phyloP scores from a whole-genome alignment of 768 basidiomycete species.

The Panaeolus cyanescens region DNA sequence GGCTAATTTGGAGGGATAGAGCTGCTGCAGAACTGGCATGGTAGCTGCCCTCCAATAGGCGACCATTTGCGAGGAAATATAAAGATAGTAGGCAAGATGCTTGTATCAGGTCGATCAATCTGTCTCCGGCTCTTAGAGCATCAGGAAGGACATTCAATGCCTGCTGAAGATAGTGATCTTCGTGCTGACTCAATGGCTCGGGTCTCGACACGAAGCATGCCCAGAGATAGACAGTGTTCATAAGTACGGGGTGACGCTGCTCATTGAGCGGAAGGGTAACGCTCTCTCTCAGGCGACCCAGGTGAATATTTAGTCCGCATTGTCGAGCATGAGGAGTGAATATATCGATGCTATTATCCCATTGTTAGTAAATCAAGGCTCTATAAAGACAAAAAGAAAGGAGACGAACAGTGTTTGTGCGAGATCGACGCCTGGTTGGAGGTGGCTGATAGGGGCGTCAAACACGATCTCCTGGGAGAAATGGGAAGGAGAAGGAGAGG shows the following conservation, averaged over 20 bases:
- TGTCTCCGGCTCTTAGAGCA: slow-evolving; percentile 56
- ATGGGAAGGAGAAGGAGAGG: slow-evolving; percentile 55
- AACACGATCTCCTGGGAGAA: slow-evolving; percentile 49
- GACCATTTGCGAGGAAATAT: slow-evolving; percentile 78
- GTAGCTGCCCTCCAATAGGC: slow-evolving; percentile 77
- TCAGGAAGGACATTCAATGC: slow-evolving; percentile 65
- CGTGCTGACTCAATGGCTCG: slow-evolving; percentile 68
- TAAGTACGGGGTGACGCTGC: slow-evolving; percentile 73
- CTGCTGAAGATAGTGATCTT: slow-evolving; percentile 68
- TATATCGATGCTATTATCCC: slow-evolving; percentile 60
- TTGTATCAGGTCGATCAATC: slow-evolving; percentile 71
- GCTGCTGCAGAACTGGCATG: slow-evolving; percentile 76
- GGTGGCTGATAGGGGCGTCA: slow-evolving; percentile 50
- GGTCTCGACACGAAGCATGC: slow-evolving; percentile 80
- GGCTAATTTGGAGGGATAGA: slow-evolving; percentile 71
- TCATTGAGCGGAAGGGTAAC: slow-evolving; percentile 53
- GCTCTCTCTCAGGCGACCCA: slow-evolving; percentile 64
- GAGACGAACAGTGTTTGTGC: slow-evolving; percentile 64
- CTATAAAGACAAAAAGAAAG: background rate
- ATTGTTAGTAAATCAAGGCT: slow-evolving; percentile 14
- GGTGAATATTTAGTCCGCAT: slow-evolving; percentile 70
- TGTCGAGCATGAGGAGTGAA: slow-evolving; percentile 77
- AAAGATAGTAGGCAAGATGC: slow-evolving; percentile 74
- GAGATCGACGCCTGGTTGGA: slow-evolving; percentile 57
- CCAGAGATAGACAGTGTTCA: slow-evolving; percentile 84